Evolutionary conservation across 176 grass and related monocot genomes (phyloP).

Genomic region (Hyparrhenia diplandra): DNA sequence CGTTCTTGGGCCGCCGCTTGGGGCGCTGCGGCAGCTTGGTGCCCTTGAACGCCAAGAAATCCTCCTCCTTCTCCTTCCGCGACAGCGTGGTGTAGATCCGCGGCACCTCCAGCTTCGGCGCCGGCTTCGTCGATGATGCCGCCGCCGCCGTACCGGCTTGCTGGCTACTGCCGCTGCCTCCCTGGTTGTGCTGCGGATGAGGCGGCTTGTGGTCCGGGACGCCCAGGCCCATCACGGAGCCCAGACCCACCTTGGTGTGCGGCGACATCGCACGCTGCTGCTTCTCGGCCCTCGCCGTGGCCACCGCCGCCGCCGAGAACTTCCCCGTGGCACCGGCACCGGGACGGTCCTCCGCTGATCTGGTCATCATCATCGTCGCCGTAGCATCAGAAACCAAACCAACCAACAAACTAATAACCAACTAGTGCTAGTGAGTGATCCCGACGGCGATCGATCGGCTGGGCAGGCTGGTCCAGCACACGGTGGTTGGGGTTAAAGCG

Average conservation of each 20-base stretch:
- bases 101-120: conserved; percentile 50
- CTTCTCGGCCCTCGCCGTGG: background rate
- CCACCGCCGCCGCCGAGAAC: background rate
- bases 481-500: no score
- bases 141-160: conserved; percentile 6
- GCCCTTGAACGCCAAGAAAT: conserved; percentile 75
- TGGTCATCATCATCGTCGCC: conserved; percentile 40
- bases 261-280: background rate
- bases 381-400: background rate
- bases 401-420: no score
- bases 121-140: conserved; percentile 31
- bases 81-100: conserved; percentile 68
- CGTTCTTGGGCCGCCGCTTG: conserved; percentile 58
- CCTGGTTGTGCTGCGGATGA: background rate
- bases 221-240: background rate
- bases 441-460: no score
- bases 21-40: conserved; percentile 75
- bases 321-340: background rate
- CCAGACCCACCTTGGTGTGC: background rate
- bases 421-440: no score
- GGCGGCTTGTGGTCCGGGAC: background rate
- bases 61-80: conserved; percentile 81
- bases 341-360: conserved; percentile 55
- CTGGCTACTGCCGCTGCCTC: background rate
- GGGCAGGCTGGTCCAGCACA: no score